Evolutionary conservation across 345 rosid species (phyloP), one percentile per base, ranked within the genome.

Genomic region (Corchorus olitorius): DNA sequence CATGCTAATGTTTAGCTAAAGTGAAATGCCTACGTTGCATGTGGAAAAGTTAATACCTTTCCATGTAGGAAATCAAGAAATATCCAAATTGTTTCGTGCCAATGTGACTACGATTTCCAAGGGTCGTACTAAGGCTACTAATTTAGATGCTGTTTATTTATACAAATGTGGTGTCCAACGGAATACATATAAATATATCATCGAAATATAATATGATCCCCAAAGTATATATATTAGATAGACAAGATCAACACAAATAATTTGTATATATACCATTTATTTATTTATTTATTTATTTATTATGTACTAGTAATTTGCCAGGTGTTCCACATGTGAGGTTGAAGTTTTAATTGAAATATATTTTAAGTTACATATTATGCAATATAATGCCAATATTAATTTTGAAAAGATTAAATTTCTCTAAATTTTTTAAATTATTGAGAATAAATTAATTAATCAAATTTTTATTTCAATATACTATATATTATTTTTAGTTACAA

Each of bases 21-120:
- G 58, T 49, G 72, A 68, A 68, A 68, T 8, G 43, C 58, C 19
- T 49, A 68, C 58, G 43, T 49, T 68, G 45, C 58, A 49, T 49
- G 73, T 3, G 59, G 15, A 49, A 70, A 70, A 52, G 59, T 50
- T 49, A 7, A 49, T 27, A 68, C 41, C 22, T 68, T 34, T 68
- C 49, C 11, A 9, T 7, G 7, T 37, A 9, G 49, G 12, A 5
- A 5, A 22, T 13, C 20, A 22, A 39, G 6, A 33, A 12, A 2
- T 19, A 48, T 22, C 54, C 10, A 46, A 67, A 22, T 67, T 12
- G 33, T 46, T 65, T 46, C n/a, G 54, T 22, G 34, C 35, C 16
- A 65, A 64, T 64, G 12, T 2, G 48, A 9, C 48, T 8, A 45
- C 48, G 48, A 9, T 45, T 45, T 9, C 48, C 48, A 6, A 55